These are phyloP conservation scores for Amylostereum chailletii DNA, from an alignment of 1,284 basidiomycete genomes.

Conservation along the genomic window DNA sequence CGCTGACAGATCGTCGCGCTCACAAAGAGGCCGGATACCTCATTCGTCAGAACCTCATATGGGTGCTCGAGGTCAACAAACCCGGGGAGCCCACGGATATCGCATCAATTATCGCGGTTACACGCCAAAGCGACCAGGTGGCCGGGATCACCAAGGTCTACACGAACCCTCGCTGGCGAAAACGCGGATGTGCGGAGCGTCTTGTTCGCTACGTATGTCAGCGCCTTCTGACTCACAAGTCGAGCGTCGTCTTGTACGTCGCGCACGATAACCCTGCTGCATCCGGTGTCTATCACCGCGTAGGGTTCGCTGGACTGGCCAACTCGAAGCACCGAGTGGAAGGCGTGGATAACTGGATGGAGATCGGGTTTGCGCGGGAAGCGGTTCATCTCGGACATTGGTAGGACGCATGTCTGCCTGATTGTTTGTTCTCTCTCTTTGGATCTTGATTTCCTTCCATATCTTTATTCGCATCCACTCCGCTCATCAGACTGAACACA, in stretches of 20 bases:
- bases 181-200: conserved; percentile 45
- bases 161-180: conserved; percentile 42
- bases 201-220: conserved; percentile 45
- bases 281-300: conserved; percentile 45
- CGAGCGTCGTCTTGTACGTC: conserved; percentile 45
- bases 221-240: conserved; percentile 27
- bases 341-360: conserved; percentile 47
- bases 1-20: conserved; percentile 33
- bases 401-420: conserved; percentile 21
- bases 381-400: conserved; percentile 49
- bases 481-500: no score
- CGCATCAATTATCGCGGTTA: conserved; percentile 59
- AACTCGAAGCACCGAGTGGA: conserved; percentile 21
- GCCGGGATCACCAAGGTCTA: conserved; percentile 61
- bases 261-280: conserved; percentile 45
- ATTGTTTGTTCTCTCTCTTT: no score
- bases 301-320: conserved; percentile 49
- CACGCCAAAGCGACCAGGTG: conserved; percentile 40
- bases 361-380: conserved; percentile 47
- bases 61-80: conserved; percentile 45
- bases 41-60: conserved; percentile 40
- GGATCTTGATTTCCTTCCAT: no score
- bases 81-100: conserved; percentile 24
- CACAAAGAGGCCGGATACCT: conserved; percentile 40
- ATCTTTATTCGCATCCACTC: no score